phyloP scores from a whole-genome alignment of 2,329 filamentous ascomycete genomes.

The Incumbomyces delicatus region DNA sequence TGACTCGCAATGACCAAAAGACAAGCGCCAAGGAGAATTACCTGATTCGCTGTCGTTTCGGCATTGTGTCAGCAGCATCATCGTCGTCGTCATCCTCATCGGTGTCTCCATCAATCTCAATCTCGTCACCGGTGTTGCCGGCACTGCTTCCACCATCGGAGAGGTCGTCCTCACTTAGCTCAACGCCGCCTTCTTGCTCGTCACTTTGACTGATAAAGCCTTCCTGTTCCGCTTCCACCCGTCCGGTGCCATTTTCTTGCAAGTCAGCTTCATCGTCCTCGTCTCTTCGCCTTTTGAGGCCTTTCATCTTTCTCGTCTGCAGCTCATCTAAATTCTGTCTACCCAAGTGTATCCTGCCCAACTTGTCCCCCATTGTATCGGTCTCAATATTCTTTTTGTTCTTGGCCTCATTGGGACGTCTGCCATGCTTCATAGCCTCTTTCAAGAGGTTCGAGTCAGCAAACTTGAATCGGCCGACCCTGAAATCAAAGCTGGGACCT shows the following conservation, averaged over 20 bases:
- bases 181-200: conserved; percentile 19
- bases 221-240: conserved; percentile 13
- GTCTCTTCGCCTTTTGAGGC: conserved; percentile 72
- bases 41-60: conserved; percentile 17
- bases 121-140: conserved; percentile 17
- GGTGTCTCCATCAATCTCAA: conserved; percentile 7
- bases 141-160: conserved; percentile 16
- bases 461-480: conserved; percentile 68
- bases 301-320: conserved; percentile 99
- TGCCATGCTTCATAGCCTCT: conserved; percentile 80
- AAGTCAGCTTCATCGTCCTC: conserved; percentile 37
- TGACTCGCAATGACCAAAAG: too few species aligned
- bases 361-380: conserved; percentile 89
- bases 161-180: conserved; percentile 30
- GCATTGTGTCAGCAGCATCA: conserved; percentile 15
- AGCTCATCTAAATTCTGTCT: conserved; percentile 78
- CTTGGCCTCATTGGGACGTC: conserved; percentile 46
- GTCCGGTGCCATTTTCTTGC: conserved; percentile 7
- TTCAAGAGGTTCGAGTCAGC: conserved; percentile 73
- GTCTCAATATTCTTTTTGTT: conserved; percentile 96
- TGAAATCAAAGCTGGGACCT: conserved; percentile 86
- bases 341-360: conserved; percentile 82
- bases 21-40: conserved; percentile 1
- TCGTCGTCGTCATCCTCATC: conserved; percentile 6
- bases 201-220: conserved; percentile 18